Base-by-base conservation (phyloP, 345 rosid genomes). In the Camelina sativa region DNA sequence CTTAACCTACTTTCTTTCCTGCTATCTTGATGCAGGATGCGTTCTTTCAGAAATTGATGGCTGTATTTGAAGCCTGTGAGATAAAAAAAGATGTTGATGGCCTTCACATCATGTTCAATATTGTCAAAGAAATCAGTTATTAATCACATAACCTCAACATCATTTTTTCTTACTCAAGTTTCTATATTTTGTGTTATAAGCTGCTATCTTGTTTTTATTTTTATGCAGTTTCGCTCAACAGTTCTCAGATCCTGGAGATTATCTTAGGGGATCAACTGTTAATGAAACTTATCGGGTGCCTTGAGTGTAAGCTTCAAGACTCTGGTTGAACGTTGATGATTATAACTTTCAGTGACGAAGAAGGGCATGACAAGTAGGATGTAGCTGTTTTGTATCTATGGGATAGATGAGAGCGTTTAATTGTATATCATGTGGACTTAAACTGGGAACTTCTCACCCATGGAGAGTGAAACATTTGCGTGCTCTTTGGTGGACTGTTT, bases 221-320 rank as follows among this genome's bases (percentile, higher is more conserved):
- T 48, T 65, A 19, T 63, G 87, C 91, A 95, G 99, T 95, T 82
- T 79, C 87, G 71, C 87, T 95, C 71, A 92, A 90, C 72, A 92
- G 83, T 76, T 81, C 84, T 81, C 91, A 84, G 81, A 85, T 95
- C 63, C 87, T 92, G 63, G 96, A 87, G 77, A 90, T 82, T 82
- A 83, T 92, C 62, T 86, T 90, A 62, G 96, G 88, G 80, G 93
- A 92, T 84, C 91, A 87, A 61, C 80, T 90, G 78, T 86, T 95
- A 80, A 86, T 95, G 92, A 91, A 92, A 75, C 78, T 87, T 62
- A 84, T 95, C 40, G 97, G 99, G 61, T 82, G 97, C 69, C 97
- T 95, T 11, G 99, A 92, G 85, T 87, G 99, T 95, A 86, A 86
- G 97, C 51, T 57, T 67, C 4, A 47, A 46, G 53, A 53, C 53